phyloP scores from a whole-genome alignment of 495 filamentous ascomycete genomes.

The Talaromyces adpressus region DNA sequence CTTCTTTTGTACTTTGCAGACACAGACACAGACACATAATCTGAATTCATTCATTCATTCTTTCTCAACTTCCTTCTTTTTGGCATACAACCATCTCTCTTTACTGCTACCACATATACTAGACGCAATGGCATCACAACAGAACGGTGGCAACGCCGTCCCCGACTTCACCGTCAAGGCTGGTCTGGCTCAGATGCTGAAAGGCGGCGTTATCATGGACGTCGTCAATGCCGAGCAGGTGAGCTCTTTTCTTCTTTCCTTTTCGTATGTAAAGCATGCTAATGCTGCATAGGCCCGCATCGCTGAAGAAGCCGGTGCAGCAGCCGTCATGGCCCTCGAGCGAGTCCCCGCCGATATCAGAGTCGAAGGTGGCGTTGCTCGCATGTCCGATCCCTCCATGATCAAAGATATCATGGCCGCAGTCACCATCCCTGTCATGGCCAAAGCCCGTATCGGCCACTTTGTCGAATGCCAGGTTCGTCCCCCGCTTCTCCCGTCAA shows the following conservation, averaged over 20 bases:
- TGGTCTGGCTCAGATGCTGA: conserved; percentile 92
- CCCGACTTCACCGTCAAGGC: conserved; percentile 74
- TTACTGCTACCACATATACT: neutral
- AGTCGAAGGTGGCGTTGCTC: conserved; percentile 82
- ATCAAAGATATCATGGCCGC: conserved; percentile 94
- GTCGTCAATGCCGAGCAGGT: conserved; percentile 90
- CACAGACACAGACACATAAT: neutral
- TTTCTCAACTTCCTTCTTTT: neutral
- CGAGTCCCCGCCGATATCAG: conserved; percentile 97
- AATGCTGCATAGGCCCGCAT: conserved; percentile 62
- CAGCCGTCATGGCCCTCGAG: conserved; percentile 97
- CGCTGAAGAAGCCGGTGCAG: conserved; percentile 92
- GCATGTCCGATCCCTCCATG: conserved; percentile 94
- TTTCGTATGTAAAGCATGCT: neutral
- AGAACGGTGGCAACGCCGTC: conserved; percentile 14
- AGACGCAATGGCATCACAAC: conserved; percentile 27
- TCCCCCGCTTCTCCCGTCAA: neutral
- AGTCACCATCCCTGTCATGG: conserved; percentile 99
- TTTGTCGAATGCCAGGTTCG: conserved; percentile 90
- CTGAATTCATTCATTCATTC: neutral
- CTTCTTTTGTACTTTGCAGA: neutral
- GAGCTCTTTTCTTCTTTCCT: conserved; percentile 12
- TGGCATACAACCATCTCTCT: neutral
- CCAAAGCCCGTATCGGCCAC: conserved; percentile 96
- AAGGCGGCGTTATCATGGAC: conserved; percentile 99